Percentiles rank a stretch among this genome's conserved stretches.
Evolutionary conservation across 2,329 filamentous ascomycete genomes (phyloP).

Genomic region (Pseudopyrenochaeta lycopersici): DNA sequence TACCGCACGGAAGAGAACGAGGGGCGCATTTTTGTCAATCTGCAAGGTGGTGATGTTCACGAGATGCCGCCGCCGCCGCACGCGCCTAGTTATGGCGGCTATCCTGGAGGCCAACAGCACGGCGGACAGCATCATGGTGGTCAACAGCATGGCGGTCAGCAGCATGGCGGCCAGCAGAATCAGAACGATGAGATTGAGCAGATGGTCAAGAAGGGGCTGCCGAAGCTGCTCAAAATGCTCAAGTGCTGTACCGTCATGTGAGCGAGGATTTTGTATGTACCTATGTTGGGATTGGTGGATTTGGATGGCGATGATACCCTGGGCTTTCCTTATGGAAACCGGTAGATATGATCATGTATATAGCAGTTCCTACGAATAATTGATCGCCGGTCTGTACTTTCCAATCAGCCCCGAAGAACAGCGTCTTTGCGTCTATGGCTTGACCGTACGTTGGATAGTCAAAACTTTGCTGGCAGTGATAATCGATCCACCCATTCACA

Average conservation of each 20-base stretch:
- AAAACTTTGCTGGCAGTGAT: no score
- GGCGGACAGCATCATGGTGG: constrained; percentile 47
- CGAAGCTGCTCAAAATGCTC: constrained; percentile 69
- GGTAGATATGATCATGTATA: neutral
- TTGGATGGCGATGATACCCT: constrained; percentile 15
- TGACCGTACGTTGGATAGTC: neutral
- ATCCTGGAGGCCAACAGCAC: constrained; percentile 54
- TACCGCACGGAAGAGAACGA: constrained; percentile 89
- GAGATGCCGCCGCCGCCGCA: constrained; percentile 50
- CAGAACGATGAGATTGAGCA: constrained; percentile 65
- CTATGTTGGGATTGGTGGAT: neutral
- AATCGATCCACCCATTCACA: no score
- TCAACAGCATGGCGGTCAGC: constrained; percentile 42
- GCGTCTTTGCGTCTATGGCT: neutral
- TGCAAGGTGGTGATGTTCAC: constrained; percentile 72
- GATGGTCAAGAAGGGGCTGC: constrained; percentile 68
- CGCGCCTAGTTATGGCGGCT: constrained; percentile 48
- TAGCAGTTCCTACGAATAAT: neutral
- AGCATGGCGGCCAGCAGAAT: constrained; percentile 28
- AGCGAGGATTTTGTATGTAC: neutral
- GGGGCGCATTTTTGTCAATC: constrained; percentile 86
- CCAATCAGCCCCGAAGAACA: neutral
- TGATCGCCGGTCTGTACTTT: neutral
- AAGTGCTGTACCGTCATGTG: constrained; percentile 80
- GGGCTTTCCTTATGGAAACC: neutral